Evolutionary conservation across 257 asterid genomes (phyloP), one percentile per base, ranked within the genome.

Genomic region (Avicennia marina): DNA sequence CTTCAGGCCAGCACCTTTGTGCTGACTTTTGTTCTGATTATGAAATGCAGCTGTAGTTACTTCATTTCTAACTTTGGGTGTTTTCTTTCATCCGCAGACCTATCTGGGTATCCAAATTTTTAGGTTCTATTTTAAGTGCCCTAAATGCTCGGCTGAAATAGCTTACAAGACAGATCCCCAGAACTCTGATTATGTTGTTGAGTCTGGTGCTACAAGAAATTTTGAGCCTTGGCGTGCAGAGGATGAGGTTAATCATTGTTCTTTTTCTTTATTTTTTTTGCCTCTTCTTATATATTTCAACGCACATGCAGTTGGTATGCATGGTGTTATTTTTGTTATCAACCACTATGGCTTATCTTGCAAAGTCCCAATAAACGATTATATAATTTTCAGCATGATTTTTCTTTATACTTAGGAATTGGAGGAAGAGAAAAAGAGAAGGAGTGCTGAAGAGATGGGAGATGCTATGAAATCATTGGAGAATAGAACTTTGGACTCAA

Each of bases 381-480:
- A n/a, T n/a, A n/a, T n/a, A n/a, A n/a, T n/a, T n/a, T n/a, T n/a
- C n/a, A n/a, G n/a, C n/a, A n/a, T n/a, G n/a, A 16, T 11, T 57
- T 61, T 11, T 15, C 15, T 54, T 33, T 53, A 18, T 42, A 7
- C 48, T 58, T 73, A 83, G 95, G 84, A 50, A 70, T n/a, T 40
- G 4, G 96, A 90, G 9, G 78, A 71, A 63, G 89, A 69, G 56
- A 72, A 72, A 46, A 76, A 64, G 75, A 87, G 74, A 56, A 74
- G 90, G 68, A 72, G 57, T 40, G 82, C 86, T 58, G 96, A 87
- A 76, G 98, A 91, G 80, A 78, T 81, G 88, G 98, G 98, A 27
- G 98, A 87, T 77, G 96, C 96, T 26, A 87, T 91, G 98, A 90
- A 90, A 57, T 85, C 95, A 7, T 56, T 90, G 81, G 98, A 90